Evolutionary conservation across 1,284 basidiomycete genomes (phyloP).

Genomic region (Sporisorium reilianum): DNA sequence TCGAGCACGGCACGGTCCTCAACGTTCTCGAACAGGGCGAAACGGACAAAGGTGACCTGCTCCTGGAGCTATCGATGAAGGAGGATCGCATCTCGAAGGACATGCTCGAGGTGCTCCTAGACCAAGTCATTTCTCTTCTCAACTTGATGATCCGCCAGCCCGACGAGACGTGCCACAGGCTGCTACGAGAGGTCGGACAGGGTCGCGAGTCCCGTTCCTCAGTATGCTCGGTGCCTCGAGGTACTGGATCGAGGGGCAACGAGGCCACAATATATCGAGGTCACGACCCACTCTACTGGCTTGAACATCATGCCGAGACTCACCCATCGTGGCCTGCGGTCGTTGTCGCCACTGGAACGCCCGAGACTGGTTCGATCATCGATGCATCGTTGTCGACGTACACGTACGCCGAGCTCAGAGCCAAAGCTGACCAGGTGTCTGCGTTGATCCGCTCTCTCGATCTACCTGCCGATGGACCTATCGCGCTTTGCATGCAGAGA

Average conservation of each 20-base stretch:
- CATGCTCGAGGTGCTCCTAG: slow-evolving; percentile 13
- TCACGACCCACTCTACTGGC: slow-evolving; percentile 16
- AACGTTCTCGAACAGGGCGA: slow-evolving; percentile 14
- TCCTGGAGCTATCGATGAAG: slow-evolving; percentile 22
- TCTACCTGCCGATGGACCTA: slow-evolving; percentile 70
- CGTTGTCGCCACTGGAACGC: slow-evolving; percentile 4
- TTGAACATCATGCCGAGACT: slow-evolving; percentile 12
- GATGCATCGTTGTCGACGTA: slow-evolving; percentile 2
- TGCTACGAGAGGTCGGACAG: background rate
- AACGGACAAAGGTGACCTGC: background rate
- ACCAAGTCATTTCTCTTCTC: slow-evolving; percentile 12
- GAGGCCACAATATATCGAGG: background rate
- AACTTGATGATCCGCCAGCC: background rate
- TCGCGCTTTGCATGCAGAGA: slow-evolving; percentile 73
- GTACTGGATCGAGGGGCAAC: background rate
- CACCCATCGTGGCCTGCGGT: slow-evolving; percentile 22
- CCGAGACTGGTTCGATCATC: slow-evolving; percentile 1
- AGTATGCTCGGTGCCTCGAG: background rate
- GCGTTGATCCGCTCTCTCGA: slow-evolving; percentile 71
- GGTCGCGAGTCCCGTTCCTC: background rate
- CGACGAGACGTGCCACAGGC: background rate
- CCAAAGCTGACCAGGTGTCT: slow-evolving; percentile 71
- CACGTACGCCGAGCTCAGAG: slow-evolving; percentile 69
- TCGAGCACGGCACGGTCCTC: slow-evolving; percentile 22
- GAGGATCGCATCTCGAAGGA: slow-evolving; percentile 12